Evolutionary conservation across 164 flowering plant species (phyloP).

Genomic region (Magnolia officinalis): DNA sequence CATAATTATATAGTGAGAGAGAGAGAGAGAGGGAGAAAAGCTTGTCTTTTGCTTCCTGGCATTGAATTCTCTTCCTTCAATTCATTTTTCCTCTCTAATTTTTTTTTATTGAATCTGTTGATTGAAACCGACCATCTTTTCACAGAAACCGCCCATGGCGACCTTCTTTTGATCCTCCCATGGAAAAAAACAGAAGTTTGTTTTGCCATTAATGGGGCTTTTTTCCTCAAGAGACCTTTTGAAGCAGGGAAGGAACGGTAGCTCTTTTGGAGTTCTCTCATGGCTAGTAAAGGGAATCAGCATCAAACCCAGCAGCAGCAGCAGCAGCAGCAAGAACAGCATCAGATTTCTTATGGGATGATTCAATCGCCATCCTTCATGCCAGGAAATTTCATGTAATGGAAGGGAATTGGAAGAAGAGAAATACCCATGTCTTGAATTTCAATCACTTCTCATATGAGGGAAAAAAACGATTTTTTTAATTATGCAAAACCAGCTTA

Average conservation of each 20-base stretch:
- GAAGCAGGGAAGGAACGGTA: conserved; percentile 7
- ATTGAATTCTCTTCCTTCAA: conserved; percentile 29
- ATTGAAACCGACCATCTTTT: conserved; percentile 27
- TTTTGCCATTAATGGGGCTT: conserved; percentile 40
- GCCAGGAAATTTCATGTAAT: conserved; percentile 62
- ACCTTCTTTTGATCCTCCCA: conserved; percentile 17
- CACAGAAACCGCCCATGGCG: conserved; percentile 16
- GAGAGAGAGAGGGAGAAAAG: conserved; percentile 16
- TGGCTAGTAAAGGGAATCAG: conserved; percentile 36
- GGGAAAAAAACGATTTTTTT: neutral
- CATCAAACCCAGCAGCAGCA: conserved; percentile 19
- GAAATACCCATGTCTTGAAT: neutral
- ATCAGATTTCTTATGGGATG: conserved; percentile 56
- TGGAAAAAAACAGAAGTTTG: conserved; percentile 18
- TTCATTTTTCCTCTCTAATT: neutral
- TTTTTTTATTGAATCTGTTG: conserved; percentile 3
- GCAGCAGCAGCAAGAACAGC: conserved; percentile 18
- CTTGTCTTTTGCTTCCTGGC: conserved; percentile 43
- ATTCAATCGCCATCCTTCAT: conserved; percentile 48
- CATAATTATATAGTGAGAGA: conserved; percentile 5
- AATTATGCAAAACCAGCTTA: neutral
- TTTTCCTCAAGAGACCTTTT: conserved; percentile 16
- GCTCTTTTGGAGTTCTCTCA: conserved; percentile 18
- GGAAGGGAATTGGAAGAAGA: neutral
- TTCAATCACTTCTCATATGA: too few relatives aligned